A percentile compares a stretch with the other conserved stretches of the same genome.
Evolutionary conservation across 176 grass and related monocot species (phyloP).

Genomic region (Alloteropsis semialata): DNA sequence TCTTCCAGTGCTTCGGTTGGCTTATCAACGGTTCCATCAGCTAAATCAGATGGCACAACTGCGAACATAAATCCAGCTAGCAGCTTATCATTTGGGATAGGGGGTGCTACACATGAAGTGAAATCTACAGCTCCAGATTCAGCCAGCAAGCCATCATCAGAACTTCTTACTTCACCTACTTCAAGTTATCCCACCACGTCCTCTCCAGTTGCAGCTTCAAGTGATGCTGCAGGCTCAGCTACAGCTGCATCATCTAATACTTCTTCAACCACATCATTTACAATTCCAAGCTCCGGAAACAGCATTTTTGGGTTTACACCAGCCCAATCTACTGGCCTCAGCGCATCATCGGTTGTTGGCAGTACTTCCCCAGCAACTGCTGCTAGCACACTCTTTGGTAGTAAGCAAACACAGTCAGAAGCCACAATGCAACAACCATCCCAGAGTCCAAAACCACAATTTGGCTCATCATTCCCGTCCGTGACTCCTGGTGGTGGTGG

Average conservation of each 20-base stretch:
- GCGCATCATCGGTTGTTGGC: conserved; percentile 20
- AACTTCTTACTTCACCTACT: conserved; percentile 7
- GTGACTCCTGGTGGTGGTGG: conserved; percentile 10
- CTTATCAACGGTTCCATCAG: conserved; percentile 8
- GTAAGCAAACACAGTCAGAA: conserved; percentile 24
- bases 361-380: conserved; percentile 32
- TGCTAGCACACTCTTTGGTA: conserved; percentile 32
- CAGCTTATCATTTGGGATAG: conserved; percentile 9
- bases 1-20: conserved; percentile 18
- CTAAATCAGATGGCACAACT: conserved; percentile 30
- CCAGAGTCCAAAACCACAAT: conserved; percentile 34
- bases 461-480: conserved; percentile 26
- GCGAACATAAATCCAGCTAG: conserved; percentile 21
- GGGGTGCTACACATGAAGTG: conserved; percentile 22
- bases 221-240: conserved; percentile 1
- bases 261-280: conserved; percentile 31
- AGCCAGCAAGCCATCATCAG: conserved; percentile 27
- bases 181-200: conserved; percentile 18
- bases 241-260: conserved; percentile 20
- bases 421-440: conserved; percentile 17
- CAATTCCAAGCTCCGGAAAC: conserved; percentile 39
- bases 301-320: conserved; percentile 43
- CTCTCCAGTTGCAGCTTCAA: conserved; percentile 18
- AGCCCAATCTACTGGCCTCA: conserved; percentile 39
- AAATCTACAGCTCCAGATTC: conserved; percentile 28